Evolutionary conservation across 345 rosid species (phyloP).

Genomic region (Nephelium lappaceum): DNA sequence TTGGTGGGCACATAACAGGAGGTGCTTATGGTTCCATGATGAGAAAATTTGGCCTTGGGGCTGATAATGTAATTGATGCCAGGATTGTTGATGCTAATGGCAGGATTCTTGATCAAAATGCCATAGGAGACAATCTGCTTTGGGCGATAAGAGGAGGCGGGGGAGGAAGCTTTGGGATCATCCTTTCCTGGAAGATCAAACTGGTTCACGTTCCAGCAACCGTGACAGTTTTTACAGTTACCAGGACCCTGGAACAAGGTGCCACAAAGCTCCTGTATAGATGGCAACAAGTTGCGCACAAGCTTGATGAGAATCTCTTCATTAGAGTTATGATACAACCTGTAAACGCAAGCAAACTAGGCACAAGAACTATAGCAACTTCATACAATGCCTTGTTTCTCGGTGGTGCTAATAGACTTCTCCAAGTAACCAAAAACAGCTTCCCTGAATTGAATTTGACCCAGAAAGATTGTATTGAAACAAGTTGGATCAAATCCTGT

Average conservation of each 20-base stretch:
- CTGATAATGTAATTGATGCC: constrained; percentile 30
- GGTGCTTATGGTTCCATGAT: constrained; percentile 28
- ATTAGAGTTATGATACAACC: constrained; percentile 13
- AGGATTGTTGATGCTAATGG: constrained; percentile 23
- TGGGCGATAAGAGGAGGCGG: constrained; percentile 35
- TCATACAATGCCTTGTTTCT: constrained; percentile 21
- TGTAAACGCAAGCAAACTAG: background rate
- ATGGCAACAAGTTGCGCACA: constrained; percentile 26
- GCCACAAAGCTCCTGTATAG: constrained; percentile 5
- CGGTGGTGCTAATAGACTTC: background rate
- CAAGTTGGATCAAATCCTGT: constrained; percentile 34
- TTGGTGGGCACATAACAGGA: constrained; percentile 32
- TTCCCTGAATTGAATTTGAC: constrained; percentile 41
- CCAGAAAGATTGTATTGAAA: constrained; percentile 32
- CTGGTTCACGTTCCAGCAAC: constrained; percentile 24
- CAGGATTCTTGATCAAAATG: constrained; percentile 16
- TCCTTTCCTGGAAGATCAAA: constrained; percentile 27
- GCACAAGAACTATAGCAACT: constrained; percentile 13
- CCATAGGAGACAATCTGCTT: constrained; percentile 30
- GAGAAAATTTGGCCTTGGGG: constrained; percentile 31
- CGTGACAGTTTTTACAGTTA: constrained; percentile 24
- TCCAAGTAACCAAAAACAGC: constrained; percentile 20
- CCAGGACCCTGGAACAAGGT: constrained; percentile 25
- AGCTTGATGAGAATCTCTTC: background rate
- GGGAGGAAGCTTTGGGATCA: constrained; percentile 28